phyloP scores from a whole-genome alignment of 2,329 filamentous ascomycete species.

The Aspergillus candidus region DNA sequence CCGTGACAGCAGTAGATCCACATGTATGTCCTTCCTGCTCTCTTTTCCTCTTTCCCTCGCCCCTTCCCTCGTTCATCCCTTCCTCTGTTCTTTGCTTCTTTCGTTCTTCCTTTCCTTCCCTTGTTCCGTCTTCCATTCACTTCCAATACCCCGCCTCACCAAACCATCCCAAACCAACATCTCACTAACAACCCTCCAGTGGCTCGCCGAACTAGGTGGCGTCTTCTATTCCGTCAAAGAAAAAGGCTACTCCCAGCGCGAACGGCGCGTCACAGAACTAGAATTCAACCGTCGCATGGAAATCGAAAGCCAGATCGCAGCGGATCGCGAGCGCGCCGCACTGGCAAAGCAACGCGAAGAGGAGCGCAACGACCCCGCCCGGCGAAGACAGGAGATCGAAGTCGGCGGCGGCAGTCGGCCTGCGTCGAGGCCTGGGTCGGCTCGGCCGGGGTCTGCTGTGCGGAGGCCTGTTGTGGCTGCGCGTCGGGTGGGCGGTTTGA shows the following conservation, averaged over 20 bases:
- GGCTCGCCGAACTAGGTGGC: constrained; percentile 91
- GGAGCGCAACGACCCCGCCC: constrained; percentile 29
- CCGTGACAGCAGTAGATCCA: constrained; percentile 90
- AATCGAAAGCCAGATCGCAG: constrained; percentile 86
- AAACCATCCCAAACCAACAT: not conserved
- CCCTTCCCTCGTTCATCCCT: not conserved
- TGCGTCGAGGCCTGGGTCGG: no score
- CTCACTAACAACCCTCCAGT: constrained; percentile 37
- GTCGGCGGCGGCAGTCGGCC: constrained; percentile 15
- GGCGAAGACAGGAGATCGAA: constrained; percentile 33
- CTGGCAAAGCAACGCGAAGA: constrained; percentile 35
- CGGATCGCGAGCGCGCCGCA: constrained; percentile 61
- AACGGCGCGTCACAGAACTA: constrained; percentile 79
- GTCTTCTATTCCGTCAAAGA: constrained; percentile 98
- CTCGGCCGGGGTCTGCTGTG: constrained; percentile 21
- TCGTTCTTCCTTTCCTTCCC: not conserved
- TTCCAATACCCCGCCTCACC: not conserved
- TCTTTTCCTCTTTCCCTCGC: no score
- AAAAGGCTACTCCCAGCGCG: constrained; percentile 84
- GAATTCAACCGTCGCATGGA: constrained; percentile 93
- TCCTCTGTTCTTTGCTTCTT: not conserved
- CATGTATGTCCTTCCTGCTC: constrained; percentile 45
- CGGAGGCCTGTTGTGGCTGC: constrained; percentile 27
- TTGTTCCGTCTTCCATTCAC: not conserved
- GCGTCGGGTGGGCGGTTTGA: constrained; percentile 25